Base-by-base conservation (phyloP, 1,284 basidiomycete species). In the Trametes sp. region DNA sequence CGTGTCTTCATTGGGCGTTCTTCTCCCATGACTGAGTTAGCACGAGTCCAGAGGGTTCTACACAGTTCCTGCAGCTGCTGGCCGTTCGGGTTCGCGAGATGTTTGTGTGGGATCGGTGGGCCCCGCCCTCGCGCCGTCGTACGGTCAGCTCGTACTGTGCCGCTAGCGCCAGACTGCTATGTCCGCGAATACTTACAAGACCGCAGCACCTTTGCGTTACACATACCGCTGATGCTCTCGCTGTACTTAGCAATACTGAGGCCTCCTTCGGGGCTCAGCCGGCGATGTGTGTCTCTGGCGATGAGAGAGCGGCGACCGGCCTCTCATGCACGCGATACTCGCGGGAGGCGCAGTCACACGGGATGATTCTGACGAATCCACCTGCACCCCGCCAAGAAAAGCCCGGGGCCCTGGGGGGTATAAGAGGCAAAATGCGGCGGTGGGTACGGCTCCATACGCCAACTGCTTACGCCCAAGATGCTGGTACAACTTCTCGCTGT, bases 311-410 rank as follows among this genome's bases (percentile, higher is more conserved):
- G 23, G 24, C 36, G 16, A 31, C 52, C 52, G 52, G 59, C 52
- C 59, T 60, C 59, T 53, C 59, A 60, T 48, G 29, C 45, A 19
- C 59, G 23, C 46, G 45, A 13, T 33, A 8, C 24, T 38, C 35
- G 52, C 33, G 29, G 41, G 28, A 13, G 10, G 16, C 19, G 10
- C 8, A 31, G 45, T 63, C 62, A 54, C 62, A 63, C 62, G 57
- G 50, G 44, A 42, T 44, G 49, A 41, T 48, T 41, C 57, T 31
- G 48, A 53, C 33, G 49, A 44, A 41, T 35, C 26, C 28, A 24
- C 8, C 38, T 19, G 21, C 45, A 45, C 29, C 24, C 23, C 29
- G 63, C 62, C 62, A 64, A 60, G 58, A 59, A 36, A 57, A 54
- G 45, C 28, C 24, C n/a, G n/a, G n/a, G n/a, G n/a, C n/a, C 19